Evolutionary conservation across 1,139 yeast genomes (phyloP).

Genomic region (Scheffersomyces parashehatae): DNA sequence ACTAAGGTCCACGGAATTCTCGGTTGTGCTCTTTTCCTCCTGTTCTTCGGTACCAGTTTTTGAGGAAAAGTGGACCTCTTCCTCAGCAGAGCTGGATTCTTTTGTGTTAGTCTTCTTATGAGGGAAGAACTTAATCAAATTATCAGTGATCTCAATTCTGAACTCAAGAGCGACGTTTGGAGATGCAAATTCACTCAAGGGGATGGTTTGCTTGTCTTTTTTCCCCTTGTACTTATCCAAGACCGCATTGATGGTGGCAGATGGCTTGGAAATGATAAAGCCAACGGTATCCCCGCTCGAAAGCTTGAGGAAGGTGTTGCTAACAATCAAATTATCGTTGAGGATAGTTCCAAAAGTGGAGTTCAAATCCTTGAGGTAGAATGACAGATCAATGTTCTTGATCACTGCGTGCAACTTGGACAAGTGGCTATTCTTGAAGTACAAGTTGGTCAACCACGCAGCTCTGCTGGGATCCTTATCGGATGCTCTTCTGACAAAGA

Average conservation of each 20-base stretch:
- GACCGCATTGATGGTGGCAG: slow-evolving; percentile 19
- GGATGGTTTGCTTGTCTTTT: slow-evolving; percentile 12
- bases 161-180: slow-evolving; percentile 28
- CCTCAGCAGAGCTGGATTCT: neutral
- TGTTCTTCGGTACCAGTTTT: neutral
- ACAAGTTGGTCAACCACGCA: slow-evolving; percentile 28
- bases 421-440: slow-evolving; percentile 33
- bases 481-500: slow-evolving; percentile 30
- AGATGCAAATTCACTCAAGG: slow-evolving; percentile 23
- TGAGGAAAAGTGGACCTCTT: neutral
- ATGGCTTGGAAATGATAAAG: slow-evolving; percentile 33
- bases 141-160: slow-evolving; percentile 11
- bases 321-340: slow-evolving; percentile 24
- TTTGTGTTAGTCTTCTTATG: slow-evolving; percentile 8
- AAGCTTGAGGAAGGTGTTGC: slow-evolving; percentile 16
- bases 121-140: slow-evolving; percentile 12
- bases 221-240: slow-evolving; percentile 9
- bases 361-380: slow-evolving; percentile 28
- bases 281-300: slow-evolving; percentile 29
- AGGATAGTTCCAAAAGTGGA: slow-evolving; percentile 46
- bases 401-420: slow-evolving; percentile 34
- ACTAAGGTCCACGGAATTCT: slow-evolving; percentile 1
- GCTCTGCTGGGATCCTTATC: slow-evolving; percentile 22
- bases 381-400: slow-evolving; percentile 14
- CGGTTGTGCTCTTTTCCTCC: slow-evolving; percentile 4